A percentile compares a stretch with the other conserved stretches of the same genome.
phyloP scores from a whole-genome alignment of 2,329 filamentous ascomycete genomes.

The Zalaria obscura region DNA sequence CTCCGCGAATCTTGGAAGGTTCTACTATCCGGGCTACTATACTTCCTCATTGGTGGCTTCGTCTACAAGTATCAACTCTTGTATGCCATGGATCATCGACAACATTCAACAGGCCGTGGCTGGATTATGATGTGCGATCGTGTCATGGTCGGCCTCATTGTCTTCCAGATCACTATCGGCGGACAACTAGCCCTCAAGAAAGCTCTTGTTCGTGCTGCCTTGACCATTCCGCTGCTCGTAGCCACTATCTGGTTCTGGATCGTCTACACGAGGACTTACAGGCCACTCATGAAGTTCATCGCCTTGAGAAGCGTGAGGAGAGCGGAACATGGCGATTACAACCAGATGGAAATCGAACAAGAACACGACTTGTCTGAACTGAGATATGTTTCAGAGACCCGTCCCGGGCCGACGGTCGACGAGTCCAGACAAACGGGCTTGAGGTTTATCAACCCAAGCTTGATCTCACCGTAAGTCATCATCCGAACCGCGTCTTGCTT shows the following conservation, averaged over 20 bases:
- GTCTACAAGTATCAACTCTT: slow-evolving; percentile 95
- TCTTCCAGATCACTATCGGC: slow-evolving; percentile 85
- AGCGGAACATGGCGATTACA: slow-evolving; percentile 37
- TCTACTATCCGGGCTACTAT: slow-evolving; percentile 67
- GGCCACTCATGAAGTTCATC: slow-evolving; percentile 84
- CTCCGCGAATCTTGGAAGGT: slow-evolving; percentile 68
- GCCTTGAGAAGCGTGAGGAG: slow-evolving; percentile 72
- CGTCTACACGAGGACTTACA: slow-evolving; percentile 67
- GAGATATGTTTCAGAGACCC: slow-evolving; percentile 8
- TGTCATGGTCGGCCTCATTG: slow-evolving; percentile 67
- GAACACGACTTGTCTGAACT: slow-evolving; percentile 17
- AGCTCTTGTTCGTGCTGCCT: slow-evolving; percentile 57
- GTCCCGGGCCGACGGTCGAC: slow-evolving; percentile 49
- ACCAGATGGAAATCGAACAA: slow-evolving; percentile 9
- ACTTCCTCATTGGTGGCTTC: slow-evolving; percentile 72
- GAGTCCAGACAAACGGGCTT: slow-evolving; percentile 57
- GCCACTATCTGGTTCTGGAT: slow-evolving; percentile 82
- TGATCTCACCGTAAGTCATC: slow-evolving; percentile 49
- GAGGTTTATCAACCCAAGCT: slow-evolving; percentile 63
- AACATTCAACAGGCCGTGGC: slow-evolving; percentile 81
- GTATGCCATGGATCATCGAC: slow-evolving; percentile 95
- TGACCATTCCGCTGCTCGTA: slow-evolving; percentile 63
- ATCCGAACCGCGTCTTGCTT: background rate
- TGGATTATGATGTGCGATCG: slow-evolving; percentile 97
- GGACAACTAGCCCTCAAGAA: slow-evolving; percentile 65